phyloP scores from a whole-genome alignment of 2,329 filamentous ascomycete genomes.

The Akanthomyces lecanii region DNA sequence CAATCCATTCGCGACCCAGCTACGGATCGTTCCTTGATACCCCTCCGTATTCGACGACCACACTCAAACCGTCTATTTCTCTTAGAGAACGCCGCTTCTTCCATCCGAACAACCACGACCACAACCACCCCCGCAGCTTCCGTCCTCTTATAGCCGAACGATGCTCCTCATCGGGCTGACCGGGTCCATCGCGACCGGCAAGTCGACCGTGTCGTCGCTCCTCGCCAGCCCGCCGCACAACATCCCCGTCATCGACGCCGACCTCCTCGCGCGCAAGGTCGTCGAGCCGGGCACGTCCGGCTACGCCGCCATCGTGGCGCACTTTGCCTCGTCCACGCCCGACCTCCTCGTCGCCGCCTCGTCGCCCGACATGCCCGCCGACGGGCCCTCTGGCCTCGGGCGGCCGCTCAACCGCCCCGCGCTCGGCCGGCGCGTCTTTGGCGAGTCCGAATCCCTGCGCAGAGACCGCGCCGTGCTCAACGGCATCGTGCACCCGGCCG shows the following conservation, averaged over 20 bases:
- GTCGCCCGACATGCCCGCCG: slow-evolving; percentile 46
- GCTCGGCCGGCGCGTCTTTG: slow-evolving; percentile 82
- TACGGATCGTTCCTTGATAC: no score
- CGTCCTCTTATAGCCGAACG: background rate
- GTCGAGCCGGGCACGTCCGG: slow-evolving; percentile 87
- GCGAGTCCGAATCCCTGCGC: slow-evolving; percentile 64
- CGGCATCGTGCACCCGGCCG: slow-evolving; percentile 86
- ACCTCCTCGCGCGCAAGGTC: slow-evolving; percentile 85
- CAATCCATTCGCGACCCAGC: background rate
- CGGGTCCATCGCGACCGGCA: slow-evolving; percentile 95
- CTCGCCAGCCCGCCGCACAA: slow-evolving; percentile 77
- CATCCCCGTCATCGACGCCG: slow-evolving; percentile 89
- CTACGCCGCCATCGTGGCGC: slow-evolving; percentile 74
- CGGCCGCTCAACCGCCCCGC: slow-evolving; percentile 80
- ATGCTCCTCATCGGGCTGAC: slow-evolving; percentile 97
- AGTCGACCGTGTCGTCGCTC: slow-evolving; percentile 87
- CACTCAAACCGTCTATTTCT: no score
- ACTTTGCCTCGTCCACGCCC: slow-evolving; percentile 80
- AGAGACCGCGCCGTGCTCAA: slow-evolving; percentile 76
- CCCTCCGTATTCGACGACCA: no score
- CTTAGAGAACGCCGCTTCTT: no score
- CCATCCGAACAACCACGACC: background rate
- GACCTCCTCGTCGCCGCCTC: slow-evolving; percentile 67
- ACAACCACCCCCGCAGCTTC: no score
- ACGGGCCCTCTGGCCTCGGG: slow-evolving; percentile 57